Percentiles rank a stretch among this genome's conserved stretches.
Evolutionary conservation across 163 green algal species (phyloP).

Genomic region (Chlorella variabilis): DNA sequence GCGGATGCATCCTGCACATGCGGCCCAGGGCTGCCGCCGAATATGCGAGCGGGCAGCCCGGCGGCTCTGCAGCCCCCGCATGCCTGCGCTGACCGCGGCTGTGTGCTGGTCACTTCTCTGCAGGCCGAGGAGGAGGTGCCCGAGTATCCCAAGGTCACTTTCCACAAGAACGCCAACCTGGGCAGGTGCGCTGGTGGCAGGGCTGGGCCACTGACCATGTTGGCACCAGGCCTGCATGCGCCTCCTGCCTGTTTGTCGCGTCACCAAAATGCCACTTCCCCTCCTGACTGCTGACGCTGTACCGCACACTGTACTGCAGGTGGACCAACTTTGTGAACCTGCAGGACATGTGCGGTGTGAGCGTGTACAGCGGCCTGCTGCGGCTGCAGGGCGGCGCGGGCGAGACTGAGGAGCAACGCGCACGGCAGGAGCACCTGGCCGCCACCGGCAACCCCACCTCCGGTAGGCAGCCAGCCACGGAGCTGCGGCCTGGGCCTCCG

Average conservation of each 20-base stretch:
- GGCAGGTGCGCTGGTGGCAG: constrained; percentile 71
- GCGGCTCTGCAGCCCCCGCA: too few species aligned
- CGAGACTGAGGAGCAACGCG: constrained; percentile 13
- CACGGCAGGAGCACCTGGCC: constrained; percentile 25
- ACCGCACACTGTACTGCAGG: background rate
- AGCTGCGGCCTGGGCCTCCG: background rate
- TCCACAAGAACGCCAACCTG: constrained; percentile 72
- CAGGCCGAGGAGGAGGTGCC: constrained; percentile 52
- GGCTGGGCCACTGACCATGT: too few species aligned
- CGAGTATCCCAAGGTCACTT: background rate
- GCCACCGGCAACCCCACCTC: constrained; percentile 41
- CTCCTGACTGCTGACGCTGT: background rate
- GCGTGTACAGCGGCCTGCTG: constrained; percentile 70
- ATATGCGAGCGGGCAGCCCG: too few species aligned
- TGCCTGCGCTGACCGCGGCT: background rate
- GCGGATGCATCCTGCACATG: too few species aligned
- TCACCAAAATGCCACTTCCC: too few species aligned
- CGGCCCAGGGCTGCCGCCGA: too few species aligned
- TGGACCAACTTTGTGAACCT: constrained; percentile 92
- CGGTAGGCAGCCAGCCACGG: too few species aligned
- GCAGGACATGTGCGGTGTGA: constrained; percentile 79
- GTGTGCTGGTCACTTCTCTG: too few species aligned
- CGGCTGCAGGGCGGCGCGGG: background rate
- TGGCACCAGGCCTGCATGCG: too few species aligned
- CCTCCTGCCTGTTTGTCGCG: too few species aligned